Conservation (phyloP, 1,139 yeast species). For the Sugiyamaella pinicola region DNA sequence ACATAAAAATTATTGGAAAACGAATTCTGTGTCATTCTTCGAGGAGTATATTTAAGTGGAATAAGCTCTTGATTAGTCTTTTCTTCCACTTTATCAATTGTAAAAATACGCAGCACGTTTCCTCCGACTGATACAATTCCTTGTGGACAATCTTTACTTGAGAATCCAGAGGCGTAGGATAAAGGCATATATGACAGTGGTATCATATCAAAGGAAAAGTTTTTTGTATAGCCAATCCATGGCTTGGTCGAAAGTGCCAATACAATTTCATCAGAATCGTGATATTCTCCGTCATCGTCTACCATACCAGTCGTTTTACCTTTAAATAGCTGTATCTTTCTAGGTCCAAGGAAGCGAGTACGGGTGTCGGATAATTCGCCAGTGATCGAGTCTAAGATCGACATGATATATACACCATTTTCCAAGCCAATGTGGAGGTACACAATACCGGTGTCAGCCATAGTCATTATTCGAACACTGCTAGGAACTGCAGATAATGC, state of each 20-base stretch:
- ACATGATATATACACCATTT: conserved; percentile 76
- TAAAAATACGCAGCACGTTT: conserved; percentile 58
- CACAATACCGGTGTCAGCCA: conserved; percentile 39
- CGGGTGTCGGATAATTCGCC: conserved; percentile 71
- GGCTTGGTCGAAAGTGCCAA: conserved; percentile 47
- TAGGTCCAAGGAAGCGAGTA: conserved; percentile 73
- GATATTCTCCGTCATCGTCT: conserved; percentile 13
- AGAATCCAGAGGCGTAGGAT: conserved; percentile 53
- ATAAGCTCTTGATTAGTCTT: conserved; percentile 51
- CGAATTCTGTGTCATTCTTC: conserved; percentile 45
- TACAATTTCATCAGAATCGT: conserved; percentile 32
- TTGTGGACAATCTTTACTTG: conserved; percentile 63
- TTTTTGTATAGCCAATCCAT: conserved; percentile 46
- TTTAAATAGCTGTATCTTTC: conserved; percentile 56
- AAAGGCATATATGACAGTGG: conserved; percentile 41
- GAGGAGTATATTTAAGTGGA: conserved; percentile 57
- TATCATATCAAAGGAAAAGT: conserved; percentile 36
- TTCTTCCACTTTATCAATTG: conserved; percentile 55
- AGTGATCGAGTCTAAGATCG: conserved; percentile 56
- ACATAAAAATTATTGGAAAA: conserved; percentile 43
- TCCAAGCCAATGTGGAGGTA: conserved; percentile 75
- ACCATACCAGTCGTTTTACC: conserved; percentile 33
- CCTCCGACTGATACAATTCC: conserved; percentile 65
- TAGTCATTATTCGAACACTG: conserved; percentile 51
- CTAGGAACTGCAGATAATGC: conserved; percentile 63